Conservation (phyloP, 495 filamentous ascomycete species). For the Daldinia loculata region DNA sequence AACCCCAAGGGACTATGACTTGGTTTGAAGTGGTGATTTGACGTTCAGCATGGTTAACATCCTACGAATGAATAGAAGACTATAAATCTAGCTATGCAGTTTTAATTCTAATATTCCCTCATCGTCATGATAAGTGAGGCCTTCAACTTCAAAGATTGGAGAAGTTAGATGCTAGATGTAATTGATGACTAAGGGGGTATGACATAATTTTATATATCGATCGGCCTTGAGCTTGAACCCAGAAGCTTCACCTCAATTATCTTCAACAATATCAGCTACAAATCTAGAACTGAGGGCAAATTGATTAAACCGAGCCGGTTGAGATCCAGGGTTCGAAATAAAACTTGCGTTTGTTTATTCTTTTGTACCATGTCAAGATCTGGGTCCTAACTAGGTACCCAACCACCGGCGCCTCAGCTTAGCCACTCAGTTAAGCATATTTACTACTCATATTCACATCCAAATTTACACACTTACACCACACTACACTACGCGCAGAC, state of each 20-base stretch:
- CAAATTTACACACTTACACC: not conserved
- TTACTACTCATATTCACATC: not conserved
- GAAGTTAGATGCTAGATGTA: not conserved
- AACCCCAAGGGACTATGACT: no score
- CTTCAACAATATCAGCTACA: not conserved
- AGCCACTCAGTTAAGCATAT: not conserved
- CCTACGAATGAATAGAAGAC: not conserved
- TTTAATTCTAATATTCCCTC: not conserved
- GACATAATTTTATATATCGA: slow-evolving; percentile 27
- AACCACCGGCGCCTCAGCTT: not conserved
- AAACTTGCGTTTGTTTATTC: not conserved
- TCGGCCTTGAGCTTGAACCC: not conserved
- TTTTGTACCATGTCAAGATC: not conserved
- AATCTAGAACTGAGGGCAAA: not conserved
- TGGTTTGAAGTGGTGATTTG: no score
- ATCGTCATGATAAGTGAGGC: not conserved
- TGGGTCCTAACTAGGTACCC: not conserved
- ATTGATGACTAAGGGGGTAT: slow-evolving; percentile 27
- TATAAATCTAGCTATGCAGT: not conserved
- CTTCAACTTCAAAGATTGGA: not conserved
- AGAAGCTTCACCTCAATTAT: not conserved
- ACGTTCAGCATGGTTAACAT: not conserved
- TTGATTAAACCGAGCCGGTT: not conserved
- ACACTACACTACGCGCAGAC: not conserved
- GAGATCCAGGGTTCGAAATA: no score